Base-by-base conservation (phyloP, 1,284 basidiomycete species). In the Abortiporus biennis region DNA sequence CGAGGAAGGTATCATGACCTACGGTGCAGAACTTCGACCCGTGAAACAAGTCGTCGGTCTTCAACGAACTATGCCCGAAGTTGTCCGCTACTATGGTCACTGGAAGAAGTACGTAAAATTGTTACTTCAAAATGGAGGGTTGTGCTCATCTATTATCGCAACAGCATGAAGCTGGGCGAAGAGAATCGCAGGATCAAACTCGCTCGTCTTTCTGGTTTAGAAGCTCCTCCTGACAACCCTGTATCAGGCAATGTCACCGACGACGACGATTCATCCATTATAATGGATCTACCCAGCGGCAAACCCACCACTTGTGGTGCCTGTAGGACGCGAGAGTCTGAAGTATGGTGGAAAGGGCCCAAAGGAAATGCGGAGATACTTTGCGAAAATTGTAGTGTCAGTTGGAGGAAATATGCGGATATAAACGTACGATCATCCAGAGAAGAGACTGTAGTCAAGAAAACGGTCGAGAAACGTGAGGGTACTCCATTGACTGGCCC, bases 401-500 rank as follows among this genome's bases (percentile, higher is more conserved):
- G 78, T 51, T 94, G 90, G 81, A 70, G 91, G 50, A 93, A 92
- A 62, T 94, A 94, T 57, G 91, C 89, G 0, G 89, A 93, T 53
- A 65, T 89, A 32, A 86, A 83, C 53, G 80, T 85, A 15, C 69
- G 84, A 30, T 79, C 80, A 4, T 53, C 78, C 22, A 72, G 85
- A 17, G 87, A 89, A 44, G 85, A 87, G 33, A 66, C 70, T 0
- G 54, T 67, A 0, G 40, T 56, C n/a, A 67, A 66, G 36, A 74
- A 71, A 49, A 42, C 55, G 4, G 54, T 52, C 6, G 81, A 88
- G 49, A 91, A 91, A 68, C 71, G 87, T 23, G 87, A 90, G 55
- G 85, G 84, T 15, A 87, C 87, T 0, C 88, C 88, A 1, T 56
- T 89, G 22, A 67, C 66, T 44, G 76, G 71, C 13, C 76, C 80